A percentile compares a stretch with the other conserved stretches of the same genome.
Evolutionary conservation across 2,329 filamentous ascomycete genomes (phyloP).

Genomic region (Phaeosphaeria sp.): DNA sequence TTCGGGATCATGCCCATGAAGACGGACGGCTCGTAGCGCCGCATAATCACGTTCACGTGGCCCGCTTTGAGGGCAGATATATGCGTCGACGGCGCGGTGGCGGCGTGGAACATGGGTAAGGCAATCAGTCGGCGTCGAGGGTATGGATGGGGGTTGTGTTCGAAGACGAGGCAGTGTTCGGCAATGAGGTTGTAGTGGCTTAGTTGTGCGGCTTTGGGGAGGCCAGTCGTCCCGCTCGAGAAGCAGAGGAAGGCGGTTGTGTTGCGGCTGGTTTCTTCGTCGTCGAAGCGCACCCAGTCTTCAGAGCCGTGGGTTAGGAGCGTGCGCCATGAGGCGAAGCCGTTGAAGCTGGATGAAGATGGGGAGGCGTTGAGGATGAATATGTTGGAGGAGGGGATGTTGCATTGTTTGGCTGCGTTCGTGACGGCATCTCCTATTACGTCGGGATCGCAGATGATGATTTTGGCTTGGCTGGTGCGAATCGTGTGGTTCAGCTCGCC

Average conservation of each 20-base stretch:
- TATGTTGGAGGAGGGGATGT: neutral
- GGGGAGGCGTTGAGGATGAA: neutral
- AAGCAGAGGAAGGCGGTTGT: conserved; percentile 25
- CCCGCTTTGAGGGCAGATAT: neutral
- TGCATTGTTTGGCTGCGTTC: neutral
- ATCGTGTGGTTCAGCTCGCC: neutral
- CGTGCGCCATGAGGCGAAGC: neutral
- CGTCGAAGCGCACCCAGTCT: neutral
- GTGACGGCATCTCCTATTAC: neutral
- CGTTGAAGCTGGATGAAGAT: neutral
- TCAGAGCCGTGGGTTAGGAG: neutral
- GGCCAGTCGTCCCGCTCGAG: conserved; percentile 32
- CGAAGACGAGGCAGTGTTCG: neutral
- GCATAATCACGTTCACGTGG: neutral
- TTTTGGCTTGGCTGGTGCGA: neutral
- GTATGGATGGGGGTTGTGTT: neutral
- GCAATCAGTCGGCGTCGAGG: neutral
- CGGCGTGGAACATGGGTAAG: neutral
- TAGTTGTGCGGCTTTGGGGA: conserved; percentile 29
- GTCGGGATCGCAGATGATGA: neutral
- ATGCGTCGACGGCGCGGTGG: neutral
- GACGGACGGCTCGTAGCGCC: neutral
- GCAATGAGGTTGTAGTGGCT: conserved; percentile 40
- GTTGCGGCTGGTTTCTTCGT: neutral
- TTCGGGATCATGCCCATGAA: neutral